Evolutionary conservation across 1,284 basidiomycete genomes (phyloP).

Genomic region (Ustilago nuda): DNA sequence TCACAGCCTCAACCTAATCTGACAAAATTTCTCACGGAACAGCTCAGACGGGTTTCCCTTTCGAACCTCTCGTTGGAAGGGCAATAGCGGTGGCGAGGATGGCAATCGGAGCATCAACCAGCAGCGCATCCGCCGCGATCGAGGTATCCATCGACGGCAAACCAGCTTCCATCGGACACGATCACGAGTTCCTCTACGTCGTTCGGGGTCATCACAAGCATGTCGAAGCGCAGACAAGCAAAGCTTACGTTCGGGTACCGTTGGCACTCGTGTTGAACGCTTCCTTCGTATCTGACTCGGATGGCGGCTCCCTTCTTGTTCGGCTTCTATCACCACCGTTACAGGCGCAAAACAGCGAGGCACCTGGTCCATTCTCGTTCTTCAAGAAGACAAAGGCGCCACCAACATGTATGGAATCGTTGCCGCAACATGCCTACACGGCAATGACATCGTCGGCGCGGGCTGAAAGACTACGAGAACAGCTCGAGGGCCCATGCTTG

Average conservation of each 20-base stretch:
- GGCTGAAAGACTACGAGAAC: conserved; percentile 32
- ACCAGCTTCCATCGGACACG: conserved; percentile 48
- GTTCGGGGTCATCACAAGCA: conserved; percentile 32
- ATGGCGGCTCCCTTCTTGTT: conserved; percentile 62
- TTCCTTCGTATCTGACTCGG: conserved; percentile 61
- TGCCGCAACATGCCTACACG: conserved; percentile 25
- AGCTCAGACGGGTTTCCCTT: neutral
- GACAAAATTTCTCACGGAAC: neutral
- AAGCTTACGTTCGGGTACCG: conserved; percentile 53
- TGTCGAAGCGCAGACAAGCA: conserved; percentile 13
- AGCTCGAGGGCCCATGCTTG: conserved; percentile 57
- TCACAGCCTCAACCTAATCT: neutral
- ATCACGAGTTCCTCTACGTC: conserved; percentile 58
- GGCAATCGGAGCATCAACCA: conserved; percentile 2
- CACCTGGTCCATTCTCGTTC: conserved; percentile 30
- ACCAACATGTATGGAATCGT: conserved; percentile 35
- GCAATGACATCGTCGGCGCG: conserved; percentile 20
- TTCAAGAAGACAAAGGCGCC: conserved; percentile 34
- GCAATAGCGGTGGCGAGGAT: conserved; percentile 7
- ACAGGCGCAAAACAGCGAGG: conserved; percentile 7
- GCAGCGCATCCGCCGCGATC: conserved; percentile 18
- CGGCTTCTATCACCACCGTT: conserved; percentile 56
- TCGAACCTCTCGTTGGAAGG: neutral
- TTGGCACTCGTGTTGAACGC: conserved; percentile 54
- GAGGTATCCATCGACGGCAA: conserved; percentile 60